Conservation (phyloP, 495 filamentous ascomycete species). For the Lepidopterella palustris region DNA sequence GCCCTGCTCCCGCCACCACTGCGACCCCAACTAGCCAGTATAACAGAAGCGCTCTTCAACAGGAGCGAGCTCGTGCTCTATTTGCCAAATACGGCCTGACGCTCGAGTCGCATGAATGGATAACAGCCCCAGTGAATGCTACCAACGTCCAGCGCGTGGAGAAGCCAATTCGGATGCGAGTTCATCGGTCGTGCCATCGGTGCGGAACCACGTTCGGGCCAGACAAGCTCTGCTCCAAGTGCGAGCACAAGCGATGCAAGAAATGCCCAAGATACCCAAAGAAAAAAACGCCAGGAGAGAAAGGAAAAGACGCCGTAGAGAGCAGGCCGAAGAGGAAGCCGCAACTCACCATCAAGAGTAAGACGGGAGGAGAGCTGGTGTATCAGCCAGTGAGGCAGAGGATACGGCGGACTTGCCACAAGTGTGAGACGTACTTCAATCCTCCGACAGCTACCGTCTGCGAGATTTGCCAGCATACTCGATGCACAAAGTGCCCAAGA, state of each 20-base stretch:
- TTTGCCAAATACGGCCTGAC: conserved; percentile 70
- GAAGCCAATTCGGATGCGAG: conserved; percentile 86
- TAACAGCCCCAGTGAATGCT: conserved; percentile 35
- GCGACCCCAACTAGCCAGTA: conserved; percentile 4
- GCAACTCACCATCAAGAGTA: conserved; percentile 22
- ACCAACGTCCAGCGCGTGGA: conserved; percentile 63
- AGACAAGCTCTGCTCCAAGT: conserved; percentile 63
- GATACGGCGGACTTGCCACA: conserved; percentile 70
- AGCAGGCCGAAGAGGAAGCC: conserved; percentile 27
- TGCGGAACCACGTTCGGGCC: conserved; percentile 67
- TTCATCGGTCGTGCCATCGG: conserved; percentile 74
- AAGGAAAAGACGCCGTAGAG: conserved; percentile 42
- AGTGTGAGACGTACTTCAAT: conserved; percentile 63
- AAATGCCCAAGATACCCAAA: conserved; percentile 67
- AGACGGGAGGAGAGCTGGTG: conserved; percentile 59
- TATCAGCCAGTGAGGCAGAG: conserved; percentile 61
- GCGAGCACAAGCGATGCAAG: conserved; percentile 70
- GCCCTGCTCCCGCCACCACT: conserved; percentile 1
- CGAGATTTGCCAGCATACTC: conserved; percentile 61
- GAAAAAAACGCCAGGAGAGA: conserved; percentile 48
- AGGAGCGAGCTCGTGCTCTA: conserved; percentile 62
- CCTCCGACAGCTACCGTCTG: conserved; percentile 41
- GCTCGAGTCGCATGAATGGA: conserved; percentile 63
- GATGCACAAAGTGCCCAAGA: conserved; percentile 75
- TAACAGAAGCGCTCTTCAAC: conserved; percentile 21